Evolutionary conservation across 2,329 filamentous ascomycete genomes (phyloP), one percentile per base, ranked within the genome.

Genomic region (Lasiodiplodia gonubiensis): DNA sequence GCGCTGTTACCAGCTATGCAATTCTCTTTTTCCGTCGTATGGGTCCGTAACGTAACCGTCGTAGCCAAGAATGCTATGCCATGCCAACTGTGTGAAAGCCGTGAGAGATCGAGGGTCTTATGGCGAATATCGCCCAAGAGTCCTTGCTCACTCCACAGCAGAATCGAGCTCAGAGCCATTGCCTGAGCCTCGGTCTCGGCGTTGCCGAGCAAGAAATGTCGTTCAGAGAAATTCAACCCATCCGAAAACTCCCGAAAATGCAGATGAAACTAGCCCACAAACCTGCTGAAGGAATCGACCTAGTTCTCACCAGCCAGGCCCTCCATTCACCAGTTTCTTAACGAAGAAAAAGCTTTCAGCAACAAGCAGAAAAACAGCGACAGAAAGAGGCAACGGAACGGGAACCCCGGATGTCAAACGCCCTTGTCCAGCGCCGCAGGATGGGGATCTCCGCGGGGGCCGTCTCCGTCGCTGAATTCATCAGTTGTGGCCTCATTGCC

Each of bases 11-110:
- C 23, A 60, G 23, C 42, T 63, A 27, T 16, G 11, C 59, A 51
- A 4, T 21, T 11, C 27, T 37, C 16, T 42, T 51, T 39, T 51
- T 63, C 59, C 59, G 42, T 63, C 59, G 59, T 51, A 30, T 51
- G 21, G 53, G 35, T 63, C 59, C 59, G 59, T 63, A 63, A 63
- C 46, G 46, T 51, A 37, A 51, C 59, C 27, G 27, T 63, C 59
- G 59, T 63, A 63, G 59, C 59, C 59, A 63, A 63, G 59, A 61
- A 63, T 63, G 46, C 59, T 33, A 63, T 63, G 59, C 59, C 59
- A 63, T 51, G 59, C 59, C 46, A 63, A 48, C 30, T 30, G 46
- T 37, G 23, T 18, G 30, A 63, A 16, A 25, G 23, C 46, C 11
- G 14, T 49, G 59, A 63, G 42, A 23, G 42, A 21, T 11, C 11